Evolutionary conservation across 345 rosid genomes (phyloP).

Genomic region (Linum lewisii): DNA sequence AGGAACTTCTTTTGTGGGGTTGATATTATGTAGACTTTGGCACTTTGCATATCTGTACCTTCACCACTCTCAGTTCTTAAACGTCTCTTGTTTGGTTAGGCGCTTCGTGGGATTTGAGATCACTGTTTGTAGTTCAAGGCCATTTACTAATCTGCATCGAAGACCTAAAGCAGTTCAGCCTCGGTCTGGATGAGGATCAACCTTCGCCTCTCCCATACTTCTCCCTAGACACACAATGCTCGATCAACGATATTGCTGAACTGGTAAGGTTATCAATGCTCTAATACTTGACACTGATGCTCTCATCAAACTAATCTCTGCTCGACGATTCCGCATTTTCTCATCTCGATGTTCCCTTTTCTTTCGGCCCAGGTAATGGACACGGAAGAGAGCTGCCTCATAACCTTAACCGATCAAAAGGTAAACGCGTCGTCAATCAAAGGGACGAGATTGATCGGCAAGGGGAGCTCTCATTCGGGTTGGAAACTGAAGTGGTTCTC

Average conservation of each 20-base stretch:
- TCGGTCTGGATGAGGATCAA: constrained; percentile 24
- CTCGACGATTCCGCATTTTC: neutral
- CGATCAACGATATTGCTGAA: constrained; percentile 42
- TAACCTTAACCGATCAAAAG: constrained; percentile 28
- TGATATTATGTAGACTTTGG: too few relatives aligned
- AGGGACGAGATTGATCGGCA: constrained; percentile 8
- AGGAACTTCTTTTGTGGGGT: too few relatives aligned
- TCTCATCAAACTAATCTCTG: neutral
- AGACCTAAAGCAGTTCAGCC: constrained; percentile 59
- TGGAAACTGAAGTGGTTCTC: constrained; percentile 77
- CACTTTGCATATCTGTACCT: too few relatives aligned
- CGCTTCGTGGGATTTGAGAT: constrained; percentile 57
- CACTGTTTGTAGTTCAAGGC: constrained; percentile 58
- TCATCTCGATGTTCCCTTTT: neutral
- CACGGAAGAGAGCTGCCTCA: constrained; percentile 22
- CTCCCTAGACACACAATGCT: constrained; percentile 50
- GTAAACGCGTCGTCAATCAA: too few relatives aligned
- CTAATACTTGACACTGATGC: neutral
- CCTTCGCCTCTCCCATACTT: constrained; percentile 43
- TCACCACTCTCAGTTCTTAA: too few relatives aligned
- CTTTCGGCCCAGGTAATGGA: constrained; percentile 39
- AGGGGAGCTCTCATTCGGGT: constrained; percentile 13
- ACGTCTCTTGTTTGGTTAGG: constrained; percentile 19
- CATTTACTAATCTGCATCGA: constrained; percentile 61
- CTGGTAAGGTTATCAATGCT: constrained; percentile 35